Evolutionary conservation across 2,329 filamentous ascomycete species (phyloP).

Genomic region (Phyllosticta paracitricarpa): DNA sequence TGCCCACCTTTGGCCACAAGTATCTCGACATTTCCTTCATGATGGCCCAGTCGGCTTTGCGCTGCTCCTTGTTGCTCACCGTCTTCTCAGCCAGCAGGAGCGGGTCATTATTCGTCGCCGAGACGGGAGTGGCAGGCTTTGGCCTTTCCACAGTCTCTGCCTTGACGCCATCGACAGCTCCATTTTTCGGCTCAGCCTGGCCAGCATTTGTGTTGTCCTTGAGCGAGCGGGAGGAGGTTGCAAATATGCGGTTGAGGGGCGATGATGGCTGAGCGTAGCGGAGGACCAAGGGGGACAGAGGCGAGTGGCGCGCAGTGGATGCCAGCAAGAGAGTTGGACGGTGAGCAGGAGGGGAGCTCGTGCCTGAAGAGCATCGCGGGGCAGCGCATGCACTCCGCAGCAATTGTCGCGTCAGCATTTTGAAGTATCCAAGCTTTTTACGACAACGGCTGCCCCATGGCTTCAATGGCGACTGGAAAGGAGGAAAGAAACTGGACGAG

Average conservation of each 20-base stretch:
- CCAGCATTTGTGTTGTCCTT: constrained; percentile 25
- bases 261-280: constrained; percentile 12
- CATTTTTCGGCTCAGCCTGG: constrained; percentile 20
- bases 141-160: constrained; percentile 13
- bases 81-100: constrained; percentile 53
- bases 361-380: constrained; percentile 6
- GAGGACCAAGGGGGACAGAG: constrained; percentile 18
- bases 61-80: constrained; percentile 69
- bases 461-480: background rate
- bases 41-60: constrained; percentile 96
- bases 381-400: constrained; percentile 21
- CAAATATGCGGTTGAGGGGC: constrained; percentile 30
- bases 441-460: constrained; percentile 2
- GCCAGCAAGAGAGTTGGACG: background rate
- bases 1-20: constrained; percentile 69
- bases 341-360: background rate
- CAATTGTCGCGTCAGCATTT: constrained; percentile 27
- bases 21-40: constrained; percentile 97
- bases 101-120: constrained; percentile 38
- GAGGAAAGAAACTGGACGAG: background rate
- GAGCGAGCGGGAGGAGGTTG: constrained; percentile 32
- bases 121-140: constrained; percentile 20
- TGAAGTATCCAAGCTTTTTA: constrained; percentile 9
- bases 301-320: background rate
- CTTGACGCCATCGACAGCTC: constrained; percentile 13